Percentiles rank a stretch among this genome's conserved stretches.
Conservation (phyloP, 306 rosid species). For the Hippophae tibetana region DNA sequence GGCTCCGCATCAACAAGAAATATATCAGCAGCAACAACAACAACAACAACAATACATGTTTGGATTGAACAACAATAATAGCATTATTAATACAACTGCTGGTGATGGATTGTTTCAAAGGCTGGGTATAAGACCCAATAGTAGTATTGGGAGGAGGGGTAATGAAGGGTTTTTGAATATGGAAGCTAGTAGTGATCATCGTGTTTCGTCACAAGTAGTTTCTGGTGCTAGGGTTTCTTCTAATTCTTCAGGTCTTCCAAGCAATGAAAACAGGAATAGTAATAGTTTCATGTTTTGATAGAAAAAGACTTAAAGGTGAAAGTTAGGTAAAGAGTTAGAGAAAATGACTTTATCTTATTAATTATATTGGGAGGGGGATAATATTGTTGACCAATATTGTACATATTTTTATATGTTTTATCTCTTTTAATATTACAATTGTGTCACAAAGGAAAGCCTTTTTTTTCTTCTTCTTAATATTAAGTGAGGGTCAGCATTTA, state of each 20-base stretch:
- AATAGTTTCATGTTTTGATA: slow-evolving; percentile 35
- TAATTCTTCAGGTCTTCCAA: not conserved
- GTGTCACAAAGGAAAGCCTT: too few relatives aligned
- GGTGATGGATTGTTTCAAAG: slow-evolving; percentile 29
- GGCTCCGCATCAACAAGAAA: not conserved
- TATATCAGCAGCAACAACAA: slow-evolving; percentile 2
- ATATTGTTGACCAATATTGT: slow-evolving; percentile 43
- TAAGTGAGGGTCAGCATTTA: too few relatives aligned
- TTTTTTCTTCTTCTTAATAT: too few relatives aligned
- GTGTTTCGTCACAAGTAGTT: slow-evolving; percentile 25
- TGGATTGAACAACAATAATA: slow-evolving; percentile 4
- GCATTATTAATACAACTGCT: slow-evolving; percentile 8
- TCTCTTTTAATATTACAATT: too few relatives aligned
- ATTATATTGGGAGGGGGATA: slow-evolving; percentile 5
- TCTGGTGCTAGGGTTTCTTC: slow-evolving; percentile 16
- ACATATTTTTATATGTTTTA: slow-evolving; percentile 1
- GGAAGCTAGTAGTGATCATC: slow-evolving; percentile 16
- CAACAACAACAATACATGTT: not conserved
- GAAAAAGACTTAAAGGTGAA: slow-evolving; percentile 30
- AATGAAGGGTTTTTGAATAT: slow-evolving; percentile 19
- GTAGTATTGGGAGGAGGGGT: slow-evolving; percentile 3
- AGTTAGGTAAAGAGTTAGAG: slow-evolving; percentile 37
- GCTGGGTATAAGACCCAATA: slow-evolving; percentile 19
- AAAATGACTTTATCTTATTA: slow-evolving; percentile 38
- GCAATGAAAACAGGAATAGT: slow-evolving; percentile 32